Conservation (phyloP, 192 early-diverging fungal species). For the Rhizophagus clarus region DNA sequence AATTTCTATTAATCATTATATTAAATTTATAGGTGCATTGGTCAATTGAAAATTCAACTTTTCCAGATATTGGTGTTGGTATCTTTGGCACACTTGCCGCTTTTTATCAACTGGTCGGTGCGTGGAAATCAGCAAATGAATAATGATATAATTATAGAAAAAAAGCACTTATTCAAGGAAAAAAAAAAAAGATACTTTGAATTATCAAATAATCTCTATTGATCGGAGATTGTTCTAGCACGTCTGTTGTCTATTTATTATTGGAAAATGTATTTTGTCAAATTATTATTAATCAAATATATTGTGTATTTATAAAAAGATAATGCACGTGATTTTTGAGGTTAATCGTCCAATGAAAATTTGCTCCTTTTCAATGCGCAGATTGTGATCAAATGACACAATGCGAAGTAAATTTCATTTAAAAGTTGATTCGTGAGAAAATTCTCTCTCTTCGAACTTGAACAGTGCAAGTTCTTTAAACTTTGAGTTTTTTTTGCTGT, state of each 20-base stretch:
- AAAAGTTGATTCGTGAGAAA: background rate
- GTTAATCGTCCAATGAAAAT: background rate
- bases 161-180: background rate
- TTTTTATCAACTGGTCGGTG: conserved; percentile 75
- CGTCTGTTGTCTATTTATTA: too few relatives aligned
- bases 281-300: too few relatives aligned
- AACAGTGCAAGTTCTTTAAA: background rate
- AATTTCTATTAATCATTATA: background rate
- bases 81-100: conserved; percentile 94
- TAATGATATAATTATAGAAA: background rate
- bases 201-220: too few relatives aligned
- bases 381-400: background rate
- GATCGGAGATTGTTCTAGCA: too few relatives aligned
- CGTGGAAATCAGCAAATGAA: conserved; percentile 70
- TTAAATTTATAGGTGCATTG: conserved; percentile 68
- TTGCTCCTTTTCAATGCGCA: background rate
- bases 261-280: too few relatives aligned
- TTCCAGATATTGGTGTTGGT: conserved; percentile 93
- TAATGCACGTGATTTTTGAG: too few relatives aligned
- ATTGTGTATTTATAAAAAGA: too few relatives aligned
- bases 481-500: too few relatives aligned
- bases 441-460: background rate
- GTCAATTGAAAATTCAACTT: conserved; percentile 80
- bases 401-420: background rate
- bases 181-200: too few relatives aligned